Evolutionary conservation across 139 green algal genomes (phyloP).

Genomic region (Asterochloris erici): DNA sequence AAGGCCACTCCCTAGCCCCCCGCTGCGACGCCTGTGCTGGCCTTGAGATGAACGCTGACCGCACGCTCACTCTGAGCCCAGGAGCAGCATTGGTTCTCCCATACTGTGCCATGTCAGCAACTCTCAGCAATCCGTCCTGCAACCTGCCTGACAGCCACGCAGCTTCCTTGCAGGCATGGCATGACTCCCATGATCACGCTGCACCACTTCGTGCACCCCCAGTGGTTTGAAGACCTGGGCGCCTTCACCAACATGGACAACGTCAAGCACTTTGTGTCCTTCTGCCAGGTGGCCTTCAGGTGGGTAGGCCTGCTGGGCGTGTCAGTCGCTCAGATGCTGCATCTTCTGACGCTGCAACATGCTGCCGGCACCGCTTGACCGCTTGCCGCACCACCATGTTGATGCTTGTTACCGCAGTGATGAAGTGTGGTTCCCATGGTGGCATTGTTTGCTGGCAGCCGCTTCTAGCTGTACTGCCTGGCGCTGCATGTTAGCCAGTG

Average conservation of each 20-base stretch:
- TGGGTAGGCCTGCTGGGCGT: not conserved
- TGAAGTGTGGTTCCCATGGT: too few species aligned
- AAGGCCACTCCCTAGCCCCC: too few species aligned
- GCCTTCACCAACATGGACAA: conserved; percentile 73
- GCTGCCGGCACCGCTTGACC: too few species aligned
- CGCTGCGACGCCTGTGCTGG: too few species aligned
- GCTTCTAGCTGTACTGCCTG: too few species aligned
- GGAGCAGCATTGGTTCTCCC: not conserved
- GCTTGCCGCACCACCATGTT: too few species aligned
- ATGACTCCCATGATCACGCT: conserved; percentile 72
- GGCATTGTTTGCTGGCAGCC: too few species aligned
- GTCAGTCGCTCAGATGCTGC: too few species aligned
- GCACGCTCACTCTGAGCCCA: not conserved
- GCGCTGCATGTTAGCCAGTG: too few species aligned
- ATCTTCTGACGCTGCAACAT: too few species aligned
- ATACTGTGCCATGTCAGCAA: not conserved
- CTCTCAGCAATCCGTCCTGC: not conserved
- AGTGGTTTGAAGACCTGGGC: conserved; percentile 79
- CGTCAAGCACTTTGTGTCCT: conserved; percentile 62
- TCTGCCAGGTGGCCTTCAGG: conserved; percentile 12
- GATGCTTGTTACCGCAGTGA: too few species aligned
- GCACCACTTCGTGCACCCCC: conserved; percentile 84
- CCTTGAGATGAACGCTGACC: too few species aligned
- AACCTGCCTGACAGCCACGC: not conserved
- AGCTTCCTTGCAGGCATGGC: conserved; percentile 14